Evolutionary conservation across 2,329 filamentous ascomycete genomes (phyloP).

Genomic region (Pseudomassariella vexata): DNA sequence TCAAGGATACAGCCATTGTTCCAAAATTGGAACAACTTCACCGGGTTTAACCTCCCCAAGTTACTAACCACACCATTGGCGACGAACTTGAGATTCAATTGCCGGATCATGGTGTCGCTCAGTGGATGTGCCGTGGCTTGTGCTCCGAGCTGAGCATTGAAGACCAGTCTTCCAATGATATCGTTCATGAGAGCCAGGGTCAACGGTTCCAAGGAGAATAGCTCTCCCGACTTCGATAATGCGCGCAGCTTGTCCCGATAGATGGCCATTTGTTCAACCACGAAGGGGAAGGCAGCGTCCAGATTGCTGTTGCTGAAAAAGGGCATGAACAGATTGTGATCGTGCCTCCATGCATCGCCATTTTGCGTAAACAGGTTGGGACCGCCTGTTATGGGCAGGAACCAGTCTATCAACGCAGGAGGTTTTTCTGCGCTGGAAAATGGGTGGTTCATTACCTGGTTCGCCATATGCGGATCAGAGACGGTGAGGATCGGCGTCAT

Average conservation of each 20-base stretch:
- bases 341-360: constrained; percentile 22
- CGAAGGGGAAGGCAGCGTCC: constrained; percentile 19
- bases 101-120: no score
- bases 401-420: constrained; percentile 19
- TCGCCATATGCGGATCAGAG: constrained; percentile 22
- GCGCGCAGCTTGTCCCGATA: constrained; percentile 11
- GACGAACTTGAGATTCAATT: no score
- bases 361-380: constrained; percentile 26
- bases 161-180: constrained; percentile 22
- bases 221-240: constrained; percentile 8
- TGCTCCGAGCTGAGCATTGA: constrained; percentile 24
- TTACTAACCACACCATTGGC: no score
- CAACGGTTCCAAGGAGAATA: constrained; percentile 20
- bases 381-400: constrained; percentile 24
- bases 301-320: constrained; percentile 27
- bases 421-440: constrained; percentile 20
- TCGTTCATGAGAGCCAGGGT: constrained; percentile 25
- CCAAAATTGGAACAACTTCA: no score
- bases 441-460: constrained; percentile 21
- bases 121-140: no score
- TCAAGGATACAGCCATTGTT: no score
- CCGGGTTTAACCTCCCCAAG: no score
- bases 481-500: constrained; percentile 19
- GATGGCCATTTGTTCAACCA: constrained; percentile 21
- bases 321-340: constrained; percentile 21